A percentile compares a stretch with the other conserved stretches of the same genome.
These are phyloP conservation scores for Chrysanthemum seticuspe DNA, from an alignment of 129 eudicot species.

Conservation along the genomic window DNA sequence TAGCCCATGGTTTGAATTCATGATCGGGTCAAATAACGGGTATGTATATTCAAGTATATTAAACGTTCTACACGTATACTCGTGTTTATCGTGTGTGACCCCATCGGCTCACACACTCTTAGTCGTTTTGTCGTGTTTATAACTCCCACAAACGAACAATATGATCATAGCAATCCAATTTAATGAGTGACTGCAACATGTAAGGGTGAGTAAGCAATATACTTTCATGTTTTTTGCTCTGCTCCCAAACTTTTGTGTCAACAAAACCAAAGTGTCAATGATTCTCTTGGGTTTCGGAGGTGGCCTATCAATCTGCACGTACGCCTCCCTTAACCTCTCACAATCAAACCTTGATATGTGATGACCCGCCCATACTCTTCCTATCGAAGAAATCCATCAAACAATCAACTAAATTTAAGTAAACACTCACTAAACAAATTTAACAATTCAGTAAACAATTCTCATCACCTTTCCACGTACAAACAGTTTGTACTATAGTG, in stretches of 20 bases:
- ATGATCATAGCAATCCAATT: no score
- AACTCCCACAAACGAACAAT: no score
- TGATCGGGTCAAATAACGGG: no score
- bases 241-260: slow-evolving; percentile 77
- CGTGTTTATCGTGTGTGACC: no score
- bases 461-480: background rate
- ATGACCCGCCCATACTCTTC: slow-evolving; percentile 98
- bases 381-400: slow-evolving; percentile 34
- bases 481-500: background rate
- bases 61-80: no score
- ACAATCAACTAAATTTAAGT: background rate
- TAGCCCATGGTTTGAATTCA: no score
- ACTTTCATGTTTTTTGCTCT: slow-evolving; percentile 98
- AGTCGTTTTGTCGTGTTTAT: no score
- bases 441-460: background rate
- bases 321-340: slow-evolving; percentile 78
- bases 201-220: background rate
- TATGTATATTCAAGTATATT: no score
- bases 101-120: no score
- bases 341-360: slow-evolving; percentile 87
- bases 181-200: no score
- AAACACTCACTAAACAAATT: background rate
- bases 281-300: slow-evolving; percentile 71
- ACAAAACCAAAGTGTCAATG: slow-evolving; percentile 70
- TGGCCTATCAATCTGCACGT: slow-evolving; percentile 59